Base-by-base conservation (phyloP, 257 asterid genomes). In the Hygrophila difformis region DNA sequence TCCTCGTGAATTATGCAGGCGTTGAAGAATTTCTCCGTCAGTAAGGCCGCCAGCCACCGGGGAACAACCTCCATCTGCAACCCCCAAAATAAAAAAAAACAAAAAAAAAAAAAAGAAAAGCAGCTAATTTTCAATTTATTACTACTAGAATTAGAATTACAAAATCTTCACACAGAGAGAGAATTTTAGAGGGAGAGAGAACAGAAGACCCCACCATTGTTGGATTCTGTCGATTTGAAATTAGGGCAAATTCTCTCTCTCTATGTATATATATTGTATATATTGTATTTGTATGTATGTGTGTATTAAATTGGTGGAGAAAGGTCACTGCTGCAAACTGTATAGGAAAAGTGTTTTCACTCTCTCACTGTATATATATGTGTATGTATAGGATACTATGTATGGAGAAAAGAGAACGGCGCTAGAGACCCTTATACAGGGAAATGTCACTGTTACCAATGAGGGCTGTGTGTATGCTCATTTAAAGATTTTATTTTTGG, bases 1-100 rank as follows among this genome's bases (percentile, higher is more conserved):
- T 66, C 75, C 28, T 76, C 75, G 15, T 88, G 95, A 70, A 70
- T 62, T 61, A 71, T 37, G 65, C 97, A 88, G 39, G 81, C 74
- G 26, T 69, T 69, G 71, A 81, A 84, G 63, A 78, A 84, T 39
- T 84, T 79, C 74, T 79, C 91, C 1, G 68, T 44, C 57, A 84
- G 16, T 1, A 84, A 74, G 1, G 76, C 44, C 5, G 38, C 24
- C 4, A 84, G 77, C 95, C 97, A 84, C 35, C 40, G 62, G 0
- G 95, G 95, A 36, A 76, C 71, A 9, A 53, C 56, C 1, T 6
- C 4, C 15, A n/a, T n/a, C n/a, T n/a, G n/a, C n/a, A n/a, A n/a
- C n/a, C n/a, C n/a, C n/a, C n/a, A n/a, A n/a, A n/a, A n/a, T n/a
- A n/a, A n/a, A n/a, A n/a, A n/a, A n/a, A n/a, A n/a, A n/a, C n/a